phyloP scores from a whole-genome alignment of 140 eudicot species.

The Erigeron philadelphicus region DNA sequence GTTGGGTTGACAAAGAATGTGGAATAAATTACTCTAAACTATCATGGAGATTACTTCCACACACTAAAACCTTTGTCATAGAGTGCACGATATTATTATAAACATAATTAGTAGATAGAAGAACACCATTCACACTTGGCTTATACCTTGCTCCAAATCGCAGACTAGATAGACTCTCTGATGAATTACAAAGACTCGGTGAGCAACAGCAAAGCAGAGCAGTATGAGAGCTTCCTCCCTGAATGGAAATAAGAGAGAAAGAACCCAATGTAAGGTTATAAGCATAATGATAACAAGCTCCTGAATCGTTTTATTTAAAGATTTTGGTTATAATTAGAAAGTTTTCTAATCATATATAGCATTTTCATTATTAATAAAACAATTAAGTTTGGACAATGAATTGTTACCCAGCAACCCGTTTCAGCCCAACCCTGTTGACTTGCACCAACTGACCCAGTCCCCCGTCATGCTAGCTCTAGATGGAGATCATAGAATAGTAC shows the following conservation, averaged over 20 bases:
- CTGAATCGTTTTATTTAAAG: too few species aligned
- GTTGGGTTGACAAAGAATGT: neutral
- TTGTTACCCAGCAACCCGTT: neutral
- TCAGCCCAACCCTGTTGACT: neutral
- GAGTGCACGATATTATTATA: neutral
- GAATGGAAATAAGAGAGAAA: slow-evolving; percentile 6
- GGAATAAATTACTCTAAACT: neutral
- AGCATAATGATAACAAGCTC: slow-evolving; percentile 5
- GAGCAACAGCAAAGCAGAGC: slow-evolving; percentile 94
- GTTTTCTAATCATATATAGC: too few species aligned
- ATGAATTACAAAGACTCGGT: slow-evolving; percentile 65
- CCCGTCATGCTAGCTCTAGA: neutral
- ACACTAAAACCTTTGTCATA: neutral
- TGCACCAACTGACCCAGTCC: slow-evolving; percentile 1
- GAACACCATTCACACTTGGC: slow-evolving; percentile 4
- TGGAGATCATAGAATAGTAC: slow-evolving; percentile 27
- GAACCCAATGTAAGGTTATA: neutral
- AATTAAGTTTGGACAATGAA: too few species aligned
- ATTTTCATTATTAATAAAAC: too few species aligned
- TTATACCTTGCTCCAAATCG: slow-evolving; percentile 85
- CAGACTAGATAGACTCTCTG: slow-evolving; percentile 75
- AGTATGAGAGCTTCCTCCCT: slow-evolving; percentile 84
- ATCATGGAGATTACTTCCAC: neutral
- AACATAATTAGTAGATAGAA: neutral
- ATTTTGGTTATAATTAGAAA: too few species aligned